Evolutionary conservation across 2,329 filamentous ascomycete genomes (phyloP), one percentile per base, ranked within the genome.

Genomic region (Xylaria polymorpha): DNA sequence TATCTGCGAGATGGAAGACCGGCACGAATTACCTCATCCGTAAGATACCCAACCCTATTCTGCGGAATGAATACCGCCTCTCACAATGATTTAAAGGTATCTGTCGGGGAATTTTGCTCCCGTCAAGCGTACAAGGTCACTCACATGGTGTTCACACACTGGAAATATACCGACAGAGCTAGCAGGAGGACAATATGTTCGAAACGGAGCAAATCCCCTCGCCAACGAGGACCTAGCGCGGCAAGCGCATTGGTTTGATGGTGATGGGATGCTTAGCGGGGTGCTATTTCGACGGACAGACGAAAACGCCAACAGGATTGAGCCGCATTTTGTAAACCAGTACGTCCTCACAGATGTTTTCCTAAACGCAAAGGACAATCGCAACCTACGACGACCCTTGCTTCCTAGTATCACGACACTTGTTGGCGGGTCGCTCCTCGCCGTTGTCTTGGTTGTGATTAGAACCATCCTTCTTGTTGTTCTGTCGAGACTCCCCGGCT

Each of bases 191-290:
- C 86, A 93, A 78, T 93, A 93, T 74, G 87, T 93, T 35, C 87
- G 91, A 18, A 93, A 93, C 76, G 91, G 91, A 48, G 89, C 87
- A 35, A 93, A 92, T 74, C 90, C 91, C 6, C 82, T 91, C 8
- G 85, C 85, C 35, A 89, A 92, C 67, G 82, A 86, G 25, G 86
- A 91, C 63, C 77, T 88, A 2, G 85, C 85, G 46, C 84, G 89
- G 71, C 88, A 91, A 75, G 85, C 88, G 9, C 91, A 93, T 76
- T 92, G 90, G 90, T 93, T 93, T 70, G 91, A 93, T 73, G 91
- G 91, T 39, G 90, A 93, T 76, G 91, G 91, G 4, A 93, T 93
- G 91, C 85, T 93, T 12, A 87, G 87, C 37, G 91, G 91, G 1
- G 90, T 93, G 0, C 83, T 83, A 20, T 93, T 91, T 76, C 81